Evolutionary conservation across 2,329 filamentous ascomycete genomes (phyloP), one percentile per base, ranked within the genome.

Genomic region (Lachnellula suecica): DNA sequence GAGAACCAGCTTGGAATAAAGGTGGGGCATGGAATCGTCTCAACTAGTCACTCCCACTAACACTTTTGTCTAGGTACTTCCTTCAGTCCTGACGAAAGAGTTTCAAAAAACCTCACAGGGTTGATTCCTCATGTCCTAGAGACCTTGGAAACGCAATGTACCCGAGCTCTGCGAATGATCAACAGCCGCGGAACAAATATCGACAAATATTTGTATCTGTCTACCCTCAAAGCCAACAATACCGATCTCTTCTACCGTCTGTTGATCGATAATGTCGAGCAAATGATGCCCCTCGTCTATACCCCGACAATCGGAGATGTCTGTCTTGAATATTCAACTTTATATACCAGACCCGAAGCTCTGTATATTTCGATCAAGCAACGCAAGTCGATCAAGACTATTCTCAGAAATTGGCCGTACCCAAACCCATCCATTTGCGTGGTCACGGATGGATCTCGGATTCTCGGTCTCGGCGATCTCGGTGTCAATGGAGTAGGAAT

Each of bases 401-500:
- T 97, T 70, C 85, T 97, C 61, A 79, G 85, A 68, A 97, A 97
- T 73, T 99, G 94, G 94, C 91, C 91, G 24, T 87, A 94, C 71
- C 74, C 81, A 59, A 84, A 91, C 60, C 93, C 96, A 27, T 91
- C 97, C 72, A 99, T 99, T 68, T 96, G 91, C 67, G 92, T 96
- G 69, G 87, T 99, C 63, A 97, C 94, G 15, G 94, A 99, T 70
- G 94, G 94, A 56, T 97, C 92, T 44, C 88, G 94, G 61, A 97
- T 85, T 71, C 85, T 92, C 53, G 93, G 94, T 67, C 84, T 99
- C 34, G 94, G 94, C 63, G 94, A 99, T 73, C 82, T 97, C 52
- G 94, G 94, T 63, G 87, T 99, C 61, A 97, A 97, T 72, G 94
- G 94, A 67, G 96, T 97, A 78, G 94, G 94, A 61, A 99, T 99